Conservation (phyloP, 202 grass and related monocot species). For the Setaria viridis region DNA sequence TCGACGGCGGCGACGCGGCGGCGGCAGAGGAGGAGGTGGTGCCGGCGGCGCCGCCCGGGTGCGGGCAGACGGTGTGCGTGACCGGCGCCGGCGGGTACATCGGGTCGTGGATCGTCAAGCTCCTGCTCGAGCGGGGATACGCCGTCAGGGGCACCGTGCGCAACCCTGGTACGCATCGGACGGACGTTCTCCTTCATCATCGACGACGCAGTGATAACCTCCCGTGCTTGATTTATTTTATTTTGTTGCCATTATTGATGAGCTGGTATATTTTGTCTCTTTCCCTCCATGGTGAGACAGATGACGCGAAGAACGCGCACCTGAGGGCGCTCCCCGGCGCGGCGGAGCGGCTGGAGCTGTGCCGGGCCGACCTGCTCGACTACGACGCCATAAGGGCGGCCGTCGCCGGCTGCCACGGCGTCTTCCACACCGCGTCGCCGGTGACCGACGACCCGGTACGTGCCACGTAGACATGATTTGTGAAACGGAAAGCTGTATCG, state of each 20-base stretch:
- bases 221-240: not conserved
- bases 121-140: conserved; percentile 78
- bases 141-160: conserved; percentile 84
- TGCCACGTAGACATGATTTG: not conserved
- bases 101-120: conserved; percentile 89
- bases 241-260: not conserved
- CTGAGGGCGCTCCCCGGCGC: conserved; percentile 72
- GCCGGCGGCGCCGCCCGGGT: not conserved
- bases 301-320: conserved; percentile 84
- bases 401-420: conserved; percentile 74
- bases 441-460: conserved; percentile 79
- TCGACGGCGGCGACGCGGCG: not conserved
- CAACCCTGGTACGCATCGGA: conserved; percentile 51
- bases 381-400: conserved; percentile 55
- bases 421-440: conserved; percentile 88
- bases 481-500: too few relatives aligned
- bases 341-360: conserved; percentile 70
- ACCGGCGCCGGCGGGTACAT: conserved; percentile 87
- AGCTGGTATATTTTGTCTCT: not conserved
- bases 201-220: not conserved
- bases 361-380: conserved; percentile 86
- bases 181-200: too few relatives aligned
- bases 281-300: not conserved
- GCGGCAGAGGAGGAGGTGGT: not conserved
- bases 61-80: conserved; percentile 76